Evolutionary conservation across 768 basidiomycete genomes (phyloP).

Genomic region (Lentinula edodes): DNA sequence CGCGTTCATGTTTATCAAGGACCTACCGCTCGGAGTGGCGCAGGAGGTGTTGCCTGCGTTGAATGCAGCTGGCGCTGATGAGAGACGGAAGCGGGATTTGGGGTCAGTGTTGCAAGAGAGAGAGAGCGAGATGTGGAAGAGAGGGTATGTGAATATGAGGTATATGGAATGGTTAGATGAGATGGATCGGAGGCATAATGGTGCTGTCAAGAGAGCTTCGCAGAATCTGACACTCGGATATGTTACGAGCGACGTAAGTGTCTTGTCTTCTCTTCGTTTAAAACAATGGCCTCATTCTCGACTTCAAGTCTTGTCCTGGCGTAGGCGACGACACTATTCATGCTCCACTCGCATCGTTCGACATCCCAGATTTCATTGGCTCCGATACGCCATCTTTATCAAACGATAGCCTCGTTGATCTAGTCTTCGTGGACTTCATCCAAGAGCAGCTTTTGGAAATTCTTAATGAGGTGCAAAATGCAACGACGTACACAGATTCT

Average conservation of each 20-base stretch:
- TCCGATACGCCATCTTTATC: constrained; percentile 38
- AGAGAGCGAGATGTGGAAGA: constrained; percentile 35
- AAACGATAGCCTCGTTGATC: constrained; percentile 51
- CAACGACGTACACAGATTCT: constrained; percentile 39
- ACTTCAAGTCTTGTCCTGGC: constrained; percentile 57
- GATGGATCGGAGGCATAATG: constrained; percentile 37
- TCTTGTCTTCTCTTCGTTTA: neutral
- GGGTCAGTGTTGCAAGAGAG: constrained; percentile 23
- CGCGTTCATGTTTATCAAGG: constrained; percentile 55
- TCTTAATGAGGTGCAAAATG: constrained; percentile 40
- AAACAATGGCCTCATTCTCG: neutral
- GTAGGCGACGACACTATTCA: constrained; percentile 72
- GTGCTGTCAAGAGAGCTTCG: constrained; percentile 34
- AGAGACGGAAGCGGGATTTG: constrained; percentile 25
- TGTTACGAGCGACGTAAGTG: constrained; percentile 62
- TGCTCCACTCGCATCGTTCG: constrained; percentile 50
- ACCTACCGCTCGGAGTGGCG: constrained; percentile 46
- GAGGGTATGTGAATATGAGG: constrained; percentile 44
- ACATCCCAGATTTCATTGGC: constrained; percentile 51
- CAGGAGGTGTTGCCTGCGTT: constrained; percentile 46
- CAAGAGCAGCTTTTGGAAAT: constrained; percentile 41
- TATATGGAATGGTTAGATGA: constrained; percentile 55
- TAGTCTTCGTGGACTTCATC: constrained; percentile 76
- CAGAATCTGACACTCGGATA: constrained; percentile 64
- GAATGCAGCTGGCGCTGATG: constrained; percentile 40